phyloP scores from a whole-genome alignment of 2,329 filamentous ascomycete species.

The Aspergillus quadrilineatus region DNA sequence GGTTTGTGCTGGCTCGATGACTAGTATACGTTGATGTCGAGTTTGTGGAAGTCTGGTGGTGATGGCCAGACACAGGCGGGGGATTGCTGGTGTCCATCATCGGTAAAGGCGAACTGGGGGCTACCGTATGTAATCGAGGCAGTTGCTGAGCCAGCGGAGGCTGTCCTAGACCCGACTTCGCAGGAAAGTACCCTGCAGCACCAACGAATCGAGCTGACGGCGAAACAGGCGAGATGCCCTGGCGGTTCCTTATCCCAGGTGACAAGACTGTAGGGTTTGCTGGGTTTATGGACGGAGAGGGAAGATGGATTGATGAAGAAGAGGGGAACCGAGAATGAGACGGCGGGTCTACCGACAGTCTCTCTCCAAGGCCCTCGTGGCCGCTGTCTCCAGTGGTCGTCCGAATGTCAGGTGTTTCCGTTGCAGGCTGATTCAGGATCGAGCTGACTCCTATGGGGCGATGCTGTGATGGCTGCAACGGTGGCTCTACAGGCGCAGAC shows the following conservation, averaged over 20 bases:
- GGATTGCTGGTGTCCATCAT: conserved; percentile 25
- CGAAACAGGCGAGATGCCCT: conserved; percentile 36
- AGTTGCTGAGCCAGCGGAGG: conserved; percentile 38
- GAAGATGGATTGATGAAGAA: conserved; percentile 29
- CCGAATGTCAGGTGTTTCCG: conserved; percentile 20
- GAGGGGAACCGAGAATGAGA: conserved; percentile 29
- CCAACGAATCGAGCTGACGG: conserved; percentile 37
- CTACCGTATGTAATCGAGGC: conserved; percentile 27
- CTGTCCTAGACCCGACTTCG: conserved; percentile 34
- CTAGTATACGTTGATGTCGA: conserved; percentile 36
- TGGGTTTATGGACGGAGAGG: conserved; percentile 23
- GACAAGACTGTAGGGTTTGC: conserved; percentile 33
- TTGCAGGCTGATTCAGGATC: conserved; percentile 40
- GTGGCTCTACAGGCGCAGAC: conserved; percentile 37
- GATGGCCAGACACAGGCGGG: conserved; percentile 17
- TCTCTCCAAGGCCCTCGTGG: conserved; percentile 27
- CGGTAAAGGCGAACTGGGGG: conserved; percentile 28
- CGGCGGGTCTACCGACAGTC: conserved; percentile 16
- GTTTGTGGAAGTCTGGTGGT: conserved; percentile 27
- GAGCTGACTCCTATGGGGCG: conserved; percentile 43
- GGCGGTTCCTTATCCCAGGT: conserved; percentile 31
- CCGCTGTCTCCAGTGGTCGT: conserved; percentile 13
- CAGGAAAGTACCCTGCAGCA: conserved; percentile 27
- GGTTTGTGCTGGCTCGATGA: conserved; percentile 32
- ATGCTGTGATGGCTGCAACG: conserved; percentile 26